A percentile compares a stretch with the other conserved stretches of the same genome.
These are phyloP conservation scores for Dendrostoma leiphaemia DNA, from an alignment of 2,329 filamentous ascomycete genomes.

Conservation along the genomic window DNA sequence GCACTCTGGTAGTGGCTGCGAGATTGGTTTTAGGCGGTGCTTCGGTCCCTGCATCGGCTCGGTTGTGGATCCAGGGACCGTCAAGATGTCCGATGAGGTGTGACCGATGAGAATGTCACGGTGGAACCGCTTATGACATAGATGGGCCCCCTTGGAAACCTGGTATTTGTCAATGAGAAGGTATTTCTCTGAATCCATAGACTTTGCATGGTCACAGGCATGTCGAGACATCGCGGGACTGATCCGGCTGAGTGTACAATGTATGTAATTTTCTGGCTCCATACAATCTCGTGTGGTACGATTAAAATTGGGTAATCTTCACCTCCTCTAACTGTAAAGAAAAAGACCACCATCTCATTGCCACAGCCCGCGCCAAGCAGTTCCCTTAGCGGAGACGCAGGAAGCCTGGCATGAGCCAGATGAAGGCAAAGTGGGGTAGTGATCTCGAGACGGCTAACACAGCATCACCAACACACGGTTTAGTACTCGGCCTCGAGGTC, in stretches of 20 bases:
- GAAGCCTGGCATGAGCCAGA: slow-evolving; percentile 10
- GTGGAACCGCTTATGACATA: too few relatives aligned
- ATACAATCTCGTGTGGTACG: slow-evolving; percentile 19
- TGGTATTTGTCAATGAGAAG: too few relatives aligned
- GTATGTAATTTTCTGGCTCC: slow-evolving; percentile 12
- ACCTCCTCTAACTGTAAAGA: slow-evolving; percentile 17
- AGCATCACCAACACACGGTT: slow-evolving; percentile 22
- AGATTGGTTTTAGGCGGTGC: too few relatives aligned
- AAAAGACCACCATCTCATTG: slow-evolving; percentile 16
- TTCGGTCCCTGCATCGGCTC: too few relatives aligned
- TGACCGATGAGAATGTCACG: too few relatives aligned
- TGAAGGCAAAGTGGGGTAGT: slow-evolving; percentile 18
- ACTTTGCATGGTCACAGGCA: not conserved
- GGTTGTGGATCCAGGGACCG: too few relatives aligned
- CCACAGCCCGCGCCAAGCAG: slow-evolving; percentile 8
- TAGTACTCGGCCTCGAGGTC: slow-evolving; percentile 91
- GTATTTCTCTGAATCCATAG: not conserved
- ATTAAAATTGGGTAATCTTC: slow-evolving; percentile 20
- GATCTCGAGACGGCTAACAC: slow-evolving; percentile 10
- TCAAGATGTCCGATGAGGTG: too few relatives aligned
- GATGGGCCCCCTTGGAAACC: too few relatives aligned
- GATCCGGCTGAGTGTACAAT: not conserved
- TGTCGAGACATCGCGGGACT: not conserved
- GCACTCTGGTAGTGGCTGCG: too few relatives aligned
- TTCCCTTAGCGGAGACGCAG: not conserved